Percentiles rank a stretch among this genome's conserved stretches.
Conservation (phyloP, 2,329 filamentous ascomycete species). For the Talaromyces sp. region DNA sequence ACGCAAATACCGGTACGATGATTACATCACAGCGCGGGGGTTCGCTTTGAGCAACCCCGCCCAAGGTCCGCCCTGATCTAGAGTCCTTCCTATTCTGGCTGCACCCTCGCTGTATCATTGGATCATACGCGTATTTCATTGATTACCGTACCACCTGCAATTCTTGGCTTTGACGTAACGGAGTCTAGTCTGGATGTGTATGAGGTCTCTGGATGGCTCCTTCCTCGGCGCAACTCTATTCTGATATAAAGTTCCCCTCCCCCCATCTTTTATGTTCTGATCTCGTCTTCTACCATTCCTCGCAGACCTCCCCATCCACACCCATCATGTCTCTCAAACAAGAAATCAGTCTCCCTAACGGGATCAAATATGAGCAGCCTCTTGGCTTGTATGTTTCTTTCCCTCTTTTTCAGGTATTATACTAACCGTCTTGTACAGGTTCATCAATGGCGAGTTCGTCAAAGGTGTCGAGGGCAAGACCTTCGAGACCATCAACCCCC, state of each 20-base stretch:
- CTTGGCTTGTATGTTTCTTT: slow-evolving; percentile 36
- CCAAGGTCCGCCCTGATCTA: neutral
- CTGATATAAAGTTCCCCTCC: neutral
- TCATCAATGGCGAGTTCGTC: slow-evolving; percentile 80
- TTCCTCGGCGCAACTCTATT: neutral
- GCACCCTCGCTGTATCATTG: neutral
- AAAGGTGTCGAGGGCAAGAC: slow-evolving; percentile 81
- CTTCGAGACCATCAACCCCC: slow-evolving; percentile 88
- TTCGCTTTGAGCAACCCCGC: neutral
- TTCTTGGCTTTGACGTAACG: slow-evolving; percentile 1
- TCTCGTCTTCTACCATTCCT: neutral
- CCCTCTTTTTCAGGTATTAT: neutral
- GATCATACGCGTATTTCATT: neutral
- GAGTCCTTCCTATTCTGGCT: neutral
- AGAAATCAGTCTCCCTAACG: slow-evolving; percentile 40
- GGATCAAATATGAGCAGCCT: slow-evolving; percentile 43
- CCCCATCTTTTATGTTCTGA: neutral
- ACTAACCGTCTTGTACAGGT: slow-evolving; percentile 39
- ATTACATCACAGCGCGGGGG: neutral
- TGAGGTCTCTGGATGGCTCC: neutral
- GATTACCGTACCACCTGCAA: neutral
- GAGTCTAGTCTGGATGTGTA: neutral
- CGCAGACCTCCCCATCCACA: neutral
- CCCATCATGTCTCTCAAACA: slow-evolving; percentile 39
- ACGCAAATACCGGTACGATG: neutral